Percentiles rank a stretch among this genome's conserved stretches.
Evolutionary conservation across 305 asterid genomes (phyloP).

Genomic region (Fraxinus paxiana): DNA sequence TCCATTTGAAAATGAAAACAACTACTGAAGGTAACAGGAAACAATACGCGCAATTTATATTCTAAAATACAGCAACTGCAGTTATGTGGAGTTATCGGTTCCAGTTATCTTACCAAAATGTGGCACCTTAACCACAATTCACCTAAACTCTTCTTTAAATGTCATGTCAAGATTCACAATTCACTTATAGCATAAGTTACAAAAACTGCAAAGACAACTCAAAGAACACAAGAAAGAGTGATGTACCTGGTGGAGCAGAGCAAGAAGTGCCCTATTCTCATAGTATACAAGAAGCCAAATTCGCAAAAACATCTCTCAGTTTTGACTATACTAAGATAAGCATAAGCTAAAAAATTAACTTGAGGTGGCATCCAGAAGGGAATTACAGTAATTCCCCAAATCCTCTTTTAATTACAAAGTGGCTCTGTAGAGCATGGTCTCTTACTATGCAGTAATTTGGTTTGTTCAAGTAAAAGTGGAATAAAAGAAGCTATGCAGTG

Average conservation of each 20-base stretch:
- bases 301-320: not conserved
- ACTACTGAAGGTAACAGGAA: not conserved
- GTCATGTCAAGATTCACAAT: not conserved
- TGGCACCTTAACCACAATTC: not conserved
- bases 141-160: not conserved
- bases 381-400: not conserved
- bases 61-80: not conserved
- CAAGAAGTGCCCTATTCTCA: not conserved
- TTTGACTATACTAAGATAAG: not conserved
- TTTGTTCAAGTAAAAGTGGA: not conserved
- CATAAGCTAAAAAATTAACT: not conserved
- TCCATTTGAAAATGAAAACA: not conserved
- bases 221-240: not conserved
- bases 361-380: not conserved
- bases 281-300: not conserved
- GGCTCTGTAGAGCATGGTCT: not conserved
- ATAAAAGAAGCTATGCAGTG: not conserved
- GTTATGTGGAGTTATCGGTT: not conserved
- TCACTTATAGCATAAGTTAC: not conserved
- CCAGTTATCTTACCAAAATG: not conserved
- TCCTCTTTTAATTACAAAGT: not conserved
- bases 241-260: no score
- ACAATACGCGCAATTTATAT: not conserved
- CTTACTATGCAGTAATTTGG: not conserved
- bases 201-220: not conserved